phyloP scores from a whole-genome alignment of 116 monocot genomes.

The Phalaenopsis hybrid region DNA sequence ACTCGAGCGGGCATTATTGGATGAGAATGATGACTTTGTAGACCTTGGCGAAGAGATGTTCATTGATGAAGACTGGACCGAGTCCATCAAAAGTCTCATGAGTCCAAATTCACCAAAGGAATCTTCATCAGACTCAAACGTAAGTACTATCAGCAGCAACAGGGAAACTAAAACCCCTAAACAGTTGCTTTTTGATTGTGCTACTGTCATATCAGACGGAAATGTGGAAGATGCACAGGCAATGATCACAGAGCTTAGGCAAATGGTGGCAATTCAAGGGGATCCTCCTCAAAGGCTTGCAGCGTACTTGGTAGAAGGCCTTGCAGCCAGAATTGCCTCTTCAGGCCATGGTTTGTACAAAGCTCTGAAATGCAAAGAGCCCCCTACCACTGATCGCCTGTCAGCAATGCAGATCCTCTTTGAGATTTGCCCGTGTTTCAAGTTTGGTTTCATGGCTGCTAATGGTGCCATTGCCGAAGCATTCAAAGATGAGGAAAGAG shows the following conservation, averaged over 20 bases:
- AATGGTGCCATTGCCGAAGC: slow-evolving; percentile 82
- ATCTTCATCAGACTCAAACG: slow-evolving; percentile 64
- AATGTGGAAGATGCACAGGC: slow-evolving; percentile 50
- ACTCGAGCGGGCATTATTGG: slow-evolving; percentile 61
- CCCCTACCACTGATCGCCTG: slow-evolving; percentile 58
- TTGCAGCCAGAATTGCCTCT: slow-evolving; percentile 72
- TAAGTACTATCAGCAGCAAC: slow-evolving; percentile 37
- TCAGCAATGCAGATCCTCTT: slow-evolving; percentile 97
- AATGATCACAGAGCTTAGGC: slow-evolving; percentile 62
- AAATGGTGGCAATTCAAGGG: slow-evolving; percentile 83
- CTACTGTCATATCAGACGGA: slow-evolving; percentile 61
- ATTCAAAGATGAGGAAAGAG: slow-evolving; percentile 55
- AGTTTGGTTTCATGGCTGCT: slow-evolving; percentile 93
- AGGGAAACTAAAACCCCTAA: slow-evolving; percentile 55
- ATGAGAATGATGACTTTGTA: slow-evolving; percentile 51
- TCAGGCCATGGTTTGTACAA: slow-evolving; percentile 84
- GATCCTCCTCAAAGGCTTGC: slow-evolving; percentile 85
- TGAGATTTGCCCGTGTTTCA: slow-evolving; percentile 93
- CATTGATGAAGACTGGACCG: slow-evolving; percentile 58
- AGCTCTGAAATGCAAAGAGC: slow-evolving; percentile 79
- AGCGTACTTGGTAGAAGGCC: slow-evolving; percentile 87
- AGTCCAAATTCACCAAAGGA: slow-evolving; percentile 59
- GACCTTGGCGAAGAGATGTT: slow-evolving; percentile 29
- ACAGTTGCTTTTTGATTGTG: slow-evolving; percentile 84
- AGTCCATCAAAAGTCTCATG: slow-evolving; percentile 47